phyloP scores from a whole-genome alignment of 148 eudicot genomes.

The Gaultheria prostrata region DNA sequence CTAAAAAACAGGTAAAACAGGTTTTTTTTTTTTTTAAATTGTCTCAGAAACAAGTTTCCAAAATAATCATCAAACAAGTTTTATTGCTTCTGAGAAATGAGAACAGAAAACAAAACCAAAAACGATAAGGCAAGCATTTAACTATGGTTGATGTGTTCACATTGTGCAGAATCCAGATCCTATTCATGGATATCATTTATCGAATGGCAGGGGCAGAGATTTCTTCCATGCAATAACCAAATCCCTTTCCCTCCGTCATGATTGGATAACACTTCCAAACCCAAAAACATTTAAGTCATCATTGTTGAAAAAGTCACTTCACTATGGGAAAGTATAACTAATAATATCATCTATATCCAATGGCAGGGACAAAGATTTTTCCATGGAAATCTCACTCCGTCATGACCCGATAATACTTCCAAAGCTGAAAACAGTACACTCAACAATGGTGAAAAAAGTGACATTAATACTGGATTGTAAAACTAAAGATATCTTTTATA shows the following conservation, averaged over 20 bases:
- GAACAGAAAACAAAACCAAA: background rate
- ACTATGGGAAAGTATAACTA: background rate
- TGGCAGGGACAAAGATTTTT: background rate
- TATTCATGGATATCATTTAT: slow-evolving; percentile 6
- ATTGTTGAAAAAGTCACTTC: background rate
- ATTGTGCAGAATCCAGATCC: background rate
- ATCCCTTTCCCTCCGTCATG: background rate
- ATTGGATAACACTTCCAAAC: background rate
- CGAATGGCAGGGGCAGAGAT: background rate
- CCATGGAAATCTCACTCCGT: background rate
- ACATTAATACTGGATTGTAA: background rate
- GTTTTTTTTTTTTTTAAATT: background rate
- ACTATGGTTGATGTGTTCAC: background rate
- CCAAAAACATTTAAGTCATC: background rate
- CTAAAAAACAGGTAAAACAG: background rate
- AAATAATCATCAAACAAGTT: background rate
- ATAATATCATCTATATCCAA: background rate
- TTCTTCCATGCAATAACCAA: background rate
- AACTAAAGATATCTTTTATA: background rate
- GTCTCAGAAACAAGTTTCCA: background rate
- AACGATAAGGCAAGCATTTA: background rate
- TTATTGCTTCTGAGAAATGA: background rate
- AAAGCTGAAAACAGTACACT: background rate
- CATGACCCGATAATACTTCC: background rate
- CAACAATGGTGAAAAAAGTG: background rate